Percentiles rank a stretch among this genome's conserved stretches.
phyloP scores from a whole-genome alignment of 371 early-diverging fungal species.

The Conidiobolus coronatus region DNA sequence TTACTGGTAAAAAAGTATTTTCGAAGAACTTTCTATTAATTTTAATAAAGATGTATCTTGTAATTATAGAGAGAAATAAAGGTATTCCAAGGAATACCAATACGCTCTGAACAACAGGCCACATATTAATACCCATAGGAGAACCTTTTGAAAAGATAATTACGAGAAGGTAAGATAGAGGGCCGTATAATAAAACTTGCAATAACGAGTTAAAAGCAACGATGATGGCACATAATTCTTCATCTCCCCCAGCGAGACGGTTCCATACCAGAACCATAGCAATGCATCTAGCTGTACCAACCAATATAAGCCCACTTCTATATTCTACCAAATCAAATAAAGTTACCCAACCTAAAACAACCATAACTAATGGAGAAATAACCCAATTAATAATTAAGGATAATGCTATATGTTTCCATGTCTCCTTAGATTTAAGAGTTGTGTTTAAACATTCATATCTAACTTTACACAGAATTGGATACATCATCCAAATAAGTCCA shows the following conservation, averaged over 20 bases:
- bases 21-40: slow-evolving; percentile 15
- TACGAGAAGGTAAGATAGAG: slow-evolving; percentile 28
- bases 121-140: slow-evolving; percentile 13
- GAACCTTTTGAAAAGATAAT: slow-evolving; percentile 13
- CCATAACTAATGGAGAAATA: slow-evolving; percentile 33
- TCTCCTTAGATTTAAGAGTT: slow-evolving; percentile 14
- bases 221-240: slow-evolving; percentile 35
- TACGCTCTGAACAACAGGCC: slow-evolving; percentile 29
- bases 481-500: slow-evolving; percentile 45
- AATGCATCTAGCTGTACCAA: slow-evolving; percentile 36
- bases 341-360: slow-evolving; percentile 42
- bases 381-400: not conserved
- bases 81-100: slow-evolving; percentile 49
- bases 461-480: slow-evolving; percentile 43
- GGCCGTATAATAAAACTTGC: slow-evolving; percentile 37
- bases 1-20: not conserved
- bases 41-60: slow-evolving; percentile 24
- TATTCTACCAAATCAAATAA: slow-evolving; percentile 40
- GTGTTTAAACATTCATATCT: slow-evolving; percentile 23
- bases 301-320: slow-evolving; percentile 46
- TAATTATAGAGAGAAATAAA: slow-evolving; percentile 26
- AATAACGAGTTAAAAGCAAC: slow-evolving; percentile 45
- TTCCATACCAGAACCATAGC: slow-evolving; percentile 72
- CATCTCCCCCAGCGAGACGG: slow-evolving; percentile 34
- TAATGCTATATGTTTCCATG: not conserved